These are phyloP conservation scores for Tylopilus sp. DNA, from an alignment of 768 basidiomycete species.

Conservation along the genomic window DNA sequence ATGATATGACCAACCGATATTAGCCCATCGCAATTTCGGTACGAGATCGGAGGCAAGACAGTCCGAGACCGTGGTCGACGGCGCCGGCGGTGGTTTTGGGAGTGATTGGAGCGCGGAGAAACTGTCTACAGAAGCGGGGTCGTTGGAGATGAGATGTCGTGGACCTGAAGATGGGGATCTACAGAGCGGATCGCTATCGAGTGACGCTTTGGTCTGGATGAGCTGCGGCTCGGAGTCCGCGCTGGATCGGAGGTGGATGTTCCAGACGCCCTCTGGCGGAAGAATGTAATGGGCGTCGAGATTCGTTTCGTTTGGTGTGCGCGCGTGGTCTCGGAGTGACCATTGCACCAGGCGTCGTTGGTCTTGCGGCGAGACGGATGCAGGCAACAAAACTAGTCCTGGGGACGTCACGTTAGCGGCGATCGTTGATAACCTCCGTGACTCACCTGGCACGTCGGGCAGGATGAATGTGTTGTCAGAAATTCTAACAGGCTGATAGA, in stretches of 20 bases:
- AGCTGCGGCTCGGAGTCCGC: conserved; percentile 37
- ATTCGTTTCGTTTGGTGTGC: conserved; percentile 82
- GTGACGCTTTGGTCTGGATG: conserved; percentile 36
- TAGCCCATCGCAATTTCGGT: conserved; percentile 87
- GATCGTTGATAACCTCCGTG: neutral
- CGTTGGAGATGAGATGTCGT: conserved; percentile 68
- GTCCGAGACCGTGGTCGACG: conserved; percentile 59
- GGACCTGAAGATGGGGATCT: conserved; percentile 43
- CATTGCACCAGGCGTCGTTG: conserved; percentile 71
- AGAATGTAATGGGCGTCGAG: conserved; percentile 83
- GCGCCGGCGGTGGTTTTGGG: conserved; percentile 60
- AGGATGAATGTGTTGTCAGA: conserved; percentile 7
- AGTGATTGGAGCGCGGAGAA: conserved; percentile 49
- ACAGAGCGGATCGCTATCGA: conserved; percentile 6
- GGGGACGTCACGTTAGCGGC: neutral
- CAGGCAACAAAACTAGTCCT: conserved; percentile 87
- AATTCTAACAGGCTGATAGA: conserved; percentile 4
- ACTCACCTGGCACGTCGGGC: conserved; percentile 41
- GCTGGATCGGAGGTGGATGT: conserved; percentile 40
- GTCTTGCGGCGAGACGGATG: conserved; percentile 55
- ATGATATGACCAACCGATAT: conserved; percentile 96
- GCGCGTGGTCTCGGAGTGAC: conserved; percentile 74
- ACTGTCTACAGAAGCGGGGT: conserved; percentile 57
- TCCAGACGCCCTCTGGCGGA: conserved; percentile 79
- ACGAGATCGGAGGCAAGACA: conserved; percentile 54